A percentile compares a stretch with the other conserved stretches of the same genome.
Conservation (phyloP, 306 rosid genomes). For the Abrus pulchellus region DNA sequence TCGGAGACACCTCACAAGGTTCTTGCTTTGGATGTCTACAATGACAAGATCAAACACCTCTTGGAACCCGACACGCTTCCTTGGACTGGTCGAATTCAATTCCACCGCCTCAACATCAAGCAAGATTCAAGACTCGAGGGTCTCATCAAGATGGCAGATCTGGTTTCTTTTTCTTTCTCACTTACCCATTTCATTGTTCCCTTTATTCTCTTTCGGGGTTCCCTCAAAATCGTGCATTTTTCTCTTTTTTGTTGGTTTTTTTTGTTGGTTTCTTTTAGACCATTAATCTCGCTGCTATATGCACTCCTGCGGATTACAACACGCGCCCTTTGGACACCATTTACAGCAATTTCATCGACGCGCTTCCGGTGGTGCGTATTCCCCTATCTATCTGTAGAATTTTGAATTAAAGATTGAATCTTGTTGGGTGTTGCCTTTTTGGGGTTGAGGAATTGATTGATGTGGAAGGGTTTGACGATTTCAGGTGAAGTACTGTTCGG, state of each 20-base stretch:
- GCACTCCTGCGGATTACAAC: slow-evolving; percentile 96
- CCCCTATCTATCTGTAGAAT: not conserved
- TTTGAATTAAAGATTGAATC: slow-evolving; percentile 3
- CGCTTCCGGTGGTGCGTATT: slow-evolving; percentile 83
- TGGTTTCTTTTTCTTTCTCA: slow-evolving; percentile 51
- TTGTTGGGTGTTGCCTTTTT: not conserved
- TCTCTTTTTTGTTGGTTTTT: not conserved
- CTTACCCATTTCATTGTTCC: not conserved
- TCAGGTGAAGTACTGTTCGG: slow-evolving; percentile 94
- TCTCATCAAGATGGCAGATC: slow-evolving; percentile 92
- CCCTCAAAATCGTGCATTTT: not conserved
- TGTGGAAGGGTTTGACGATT: slow-evolving; percentile 29
- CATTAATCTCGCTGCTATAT: slow-evolving; percentile 92
- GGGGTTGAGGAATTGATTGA: slow-evolving; percentile 40
- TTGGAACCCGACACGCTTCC: slow-evolving; percentile 73
- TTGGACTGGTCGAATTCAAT: slow-evolving; percentile 83
- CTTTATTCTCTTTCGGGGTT: not conserved
- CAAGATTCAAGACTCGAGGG: slow-evolving; percentile 90
- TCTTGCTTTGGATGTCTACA: slow-evolving; percentile 83
- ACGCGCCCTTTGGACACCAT: slow-evolving; percentile 94
- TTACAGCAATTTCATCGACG: slow-evolving; percentile 94
- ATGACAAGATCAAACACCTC: slow-evolving; percentile 89
- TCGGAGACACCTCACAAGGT: slow-evolving; percentile 84
- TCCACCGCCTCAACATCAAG: slow-evolving; percentile 94
- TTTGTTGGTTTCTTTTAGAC: slow-evolving; percentile 55